A percentile compares a stretch with the other conserved stretches of the same genome.
phyloP scores from a whole-genome alignment of 2,329 filamentous ascomycete genomes.

The Arthroderma uncinatum region DNA sequence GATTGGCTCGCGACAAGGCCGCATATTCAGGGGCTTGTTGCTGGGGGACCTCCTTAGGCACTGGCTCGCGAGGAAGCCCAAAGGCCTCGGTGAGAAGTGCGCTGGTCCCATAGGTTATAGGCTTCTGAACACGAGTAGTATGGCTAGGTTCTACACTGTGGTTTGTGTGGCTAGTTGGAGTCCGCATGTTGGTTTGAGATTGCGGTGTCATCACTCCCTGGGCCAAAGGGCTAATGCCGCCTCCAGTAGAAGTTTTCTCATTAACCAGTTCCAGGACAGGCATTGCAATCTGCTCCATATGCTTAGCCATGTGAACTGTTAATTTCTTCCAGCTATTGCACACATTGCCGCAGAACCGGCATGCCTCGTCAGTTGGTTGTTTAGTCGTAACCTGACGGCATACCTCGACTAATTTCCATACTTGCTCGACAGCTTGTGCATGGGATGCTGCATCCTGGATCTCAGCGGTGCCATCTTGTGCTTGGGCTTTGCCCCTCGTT shows the following conservation, averaged over 20 bases:
- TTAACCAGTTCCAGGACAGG: constrained; percentile 53
- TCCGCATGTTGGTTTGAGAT: background rate
- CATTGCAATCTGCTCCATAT: constrained; percentile 85
- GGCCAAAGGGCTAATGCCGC: constrained; percentile 41
- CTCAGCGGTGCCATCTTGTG: constrained; percentile 15
- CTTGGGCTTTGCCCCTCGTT: constrained; percentile 37
- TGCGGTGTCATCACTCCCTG: background rate
- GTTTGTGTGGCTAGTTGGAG: background rate
- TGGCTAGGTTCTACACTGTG: background rate
- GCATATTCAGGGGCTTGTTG: background rate
- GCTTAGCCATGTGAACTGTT: constrained; percentile 83
- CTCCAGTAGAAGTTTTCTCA: constrained; percentile 33
- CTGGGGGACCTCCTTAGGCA: background rate
- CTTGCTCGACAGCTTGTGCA: constrained; percentile 44
- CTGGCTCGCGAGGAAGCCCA: background rate
- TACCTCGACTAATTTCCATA: constrained; percentile 66
- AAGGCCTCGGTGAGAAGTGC: constrained; percentile 5
- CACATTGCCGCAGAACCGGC: constrained; percentile 72
- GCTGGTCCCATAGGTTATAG: background rate
- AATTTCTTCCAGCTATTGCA: constrained; percentile 86
- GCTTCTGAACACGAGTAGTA: background rate
- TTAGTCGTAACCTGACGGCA: constrained; percentile 61
- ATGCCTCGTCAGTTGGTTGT: constrained; percentile 63
- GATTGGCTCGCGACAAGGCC: background rate
- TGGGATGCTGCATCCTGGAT: constrained; percentile 21